A percentile compares a stretch with the other conserved stretches of the same genome.
Evolutionary conservation across 2,329 filamentous ascomycete genomes (phyloP).

Genomic region (Alternaria tenuissima): DNA sequence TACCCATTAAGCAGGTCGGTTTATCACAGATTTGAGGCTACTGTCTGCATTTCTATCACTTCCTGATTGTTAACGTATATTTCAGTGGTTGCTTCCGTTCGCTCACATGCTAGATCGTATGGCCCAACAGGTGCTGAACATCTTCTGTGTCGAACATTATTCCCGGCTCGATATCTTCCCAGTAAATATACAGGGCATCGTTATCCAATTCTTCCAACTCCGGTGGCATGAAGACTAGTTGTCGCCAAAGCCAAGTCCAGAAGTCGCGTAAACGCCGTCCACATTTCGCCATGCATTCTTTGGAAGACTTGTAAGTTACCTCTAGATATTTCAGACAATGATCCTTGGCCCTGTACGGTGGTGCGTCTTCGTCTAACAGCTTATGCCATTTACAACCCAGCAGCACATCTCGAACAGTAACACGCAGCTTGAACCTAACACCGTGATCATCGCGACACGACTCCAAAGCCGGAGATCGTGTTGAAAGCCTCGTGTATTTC

Average conservation of each 20-base stretch:
- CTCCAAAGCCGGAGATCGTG: conserved; percentile 5
- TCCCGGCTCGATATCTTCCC: not conserved
- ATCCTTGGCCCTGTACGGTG: not conserved
- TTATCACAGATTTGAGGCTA: not conserved
- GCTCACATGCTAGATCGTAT: not conserved
- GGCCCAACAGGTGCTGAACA: not conserved
- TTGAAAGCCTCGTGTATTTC: conserved; percentile 1
- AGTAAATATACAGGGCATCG: not conserved
- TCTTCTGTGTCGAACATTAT: not conserved
- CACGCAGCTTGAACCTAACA: not conserved
- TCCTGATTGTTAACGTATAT: not conserved
- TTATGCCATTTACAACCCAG: not conserved
- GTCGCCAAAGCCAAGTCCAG: not conserved
- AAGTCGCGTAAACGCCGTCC: not conserved
- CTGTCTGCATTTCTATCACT: not conserved
- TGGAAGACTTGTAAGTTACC: not conserved
- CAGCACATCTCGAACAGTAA: not conserved
- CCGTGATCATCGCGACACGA: conserved; percentile 12
- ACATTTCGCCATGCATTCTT: not conserved
- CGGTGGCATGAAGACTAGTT: not conserved
- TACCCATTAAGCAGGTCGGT: not conserved
- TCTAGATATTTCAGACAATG: not conserved
- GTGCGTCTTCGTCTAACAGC: conserved; percentile 6
- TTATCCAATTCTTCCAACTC: not conserved
- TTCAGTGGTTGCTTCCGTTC: too few species aligned